Evolutionary conservation across 2,329 filamentous ascomycete genomes (phyloP), one percentile per base, ranked within the genome.

Genomic region (Xylariaceae sp.): DNA sequence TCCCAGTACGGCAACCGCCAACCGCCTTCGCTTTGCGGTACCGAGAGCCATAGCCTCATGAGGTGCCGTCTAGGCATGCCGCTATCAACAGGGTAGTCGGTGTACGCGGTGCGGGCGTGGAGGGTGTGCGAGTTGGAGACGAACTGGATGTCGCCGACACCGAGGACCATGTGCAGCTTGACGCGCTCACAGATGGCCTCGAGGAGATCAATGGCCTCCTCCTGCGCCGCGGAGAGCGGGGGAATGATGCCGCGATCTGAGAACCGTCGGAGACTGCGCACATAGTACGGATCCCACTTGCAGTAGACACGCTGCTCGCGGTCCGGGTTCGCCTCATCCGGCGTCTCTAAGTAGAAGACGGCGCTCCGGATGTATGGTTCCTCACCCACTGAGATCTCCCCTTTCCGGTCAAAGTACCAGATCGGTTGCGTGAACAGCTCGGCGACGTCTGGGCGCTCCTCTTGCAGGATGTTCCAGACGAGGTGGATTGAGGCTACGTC

Each of bases 361-460:
- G 81, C 79, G 34, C 86, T 83, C 43, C 79, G 77, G 64, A 89
- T 88, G 72, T 84, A 95, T 54, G 85, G 84, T 52, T 91, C 82
- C 71, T 95, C 79, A 9, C 88, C 89, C 11, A 77, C 73, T 27
- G 84, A 88, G 1, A 81, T 83, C 75, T 95, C 90, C 8, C 90
- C 90, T 75, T 95, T 95, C 52, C 90, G 86, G 72, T 95, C 90
- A 70, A 95, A 92, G 74, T 95, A 94, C 90, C 90, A 95, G 60
- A 90, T 83, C 0, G 90, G 89, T 68, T 85, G 74, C 1, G 87
- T 86, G 51, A 95, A 76, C 4, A 85, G 78, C 69, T 88, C 83
- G 0, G 89, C 86, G 1, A 95, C 86, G 65, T 92, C 89, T 0
- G 89, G 89, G 29, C 88, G 79, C 67, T 92, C 83, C 40, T 71